Percentiles rank a stretch among this genome's conserved stretches.
phyloP scores from a whole-genome alignment of 352 stramenopile genomes.

The Phytophthora rubi region DNA sequence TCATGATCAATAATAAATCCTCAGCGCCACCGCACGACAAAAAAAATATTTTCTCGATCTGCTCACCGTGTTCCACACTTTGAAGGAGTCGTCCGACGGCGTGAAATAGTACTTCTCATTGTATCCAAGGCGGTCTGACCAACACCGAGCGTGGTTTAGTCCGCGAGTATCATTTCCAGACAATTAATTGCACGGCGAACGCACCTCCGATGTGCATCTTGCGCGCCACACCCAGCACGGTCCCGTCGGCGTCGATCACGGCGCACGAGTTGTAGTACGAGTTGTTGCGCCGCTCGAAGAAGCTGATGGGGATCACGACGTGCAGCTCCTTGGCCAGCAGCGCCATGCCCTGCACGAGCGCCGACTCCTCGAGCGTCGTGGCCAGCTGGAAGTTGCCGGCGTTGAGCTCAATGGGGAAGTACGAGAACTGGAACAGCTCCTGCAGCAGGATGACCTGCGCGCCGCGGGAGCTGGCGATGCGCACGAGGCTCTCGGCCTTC shows the following conservation, averaged over 20 bases:
- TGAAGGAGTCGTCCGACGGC: slow-evolving; percentile 88
- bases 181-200: neutral
- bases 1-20: neutral
- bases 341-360: slow-evolving; percentile 88
- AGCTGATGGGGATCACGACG: slow-evolving; percentile 92
- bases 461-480: slow-evolving; percentile 86
- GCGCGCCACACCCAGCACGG: slow-evolving; percentile 82
- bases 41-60: neutral
- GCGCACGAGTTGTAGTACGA: slow-evolving; percentile 94
- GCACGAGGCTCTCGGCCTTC: slow-evolving; percentile 90
- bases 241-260: slow-evolving; percentile 91
- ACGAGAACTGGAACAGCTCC: slow-evolving; percentile 92
- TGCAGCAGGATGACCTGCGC: slow-evolving; percentile 92
- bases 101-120: slow-evolving; percentile 95
- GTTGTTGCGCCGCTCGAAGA: slow-evolving; percentile 91
- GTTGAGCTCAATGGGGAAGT: slow-evolving; percentile 93
- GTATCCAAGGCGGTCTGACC: slow-evolving; percentile 85
- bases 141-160: neutral
- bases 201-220: slow-evolving; percentile 92
- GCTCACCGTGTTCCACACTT: slow-evolving; percentile 89
- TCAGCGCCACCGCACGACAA: neutral
- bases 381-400: slow-evolving; percentile 89
- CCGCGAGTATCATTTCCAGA: too few species aligned
- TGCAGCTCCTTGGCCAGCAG: slow-evolving; percentile 90
- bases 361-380: slow-evolving; percentile 83